Conservation (phyloP, 768 basidiomycete species). For the Dacryopinax primogenitus region DNA sequence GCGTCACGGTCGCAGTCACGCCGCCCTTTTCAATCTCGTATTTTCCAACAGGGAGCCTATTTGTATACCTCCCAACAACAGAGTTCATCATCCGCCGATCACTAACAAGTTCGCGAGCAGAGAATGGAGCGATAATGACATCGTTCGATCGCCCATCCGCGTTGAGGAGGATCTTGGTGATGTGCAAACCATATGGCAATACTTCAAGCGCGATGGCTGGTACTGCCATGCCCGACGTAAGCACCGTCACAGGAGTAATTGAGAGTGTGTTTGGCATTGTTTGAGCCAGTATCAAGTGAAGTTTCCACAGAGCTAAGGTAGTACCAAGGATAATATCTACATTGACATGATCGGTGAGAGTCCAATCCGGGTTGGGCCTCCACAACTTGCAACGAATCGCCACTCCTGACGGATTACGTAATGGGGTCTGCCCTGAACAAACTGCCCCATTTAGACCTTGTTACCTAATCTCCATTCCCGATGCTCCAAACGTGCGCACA, state of each 20-base stretch:
- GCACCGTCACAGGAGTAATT: not conserved
- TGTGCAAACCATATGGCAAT: not conserved
- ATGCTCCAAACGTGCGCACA: not conserved
- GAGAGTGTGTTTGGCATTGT: not conserved
- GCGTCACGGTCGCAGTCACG: conserved; percentile 37
- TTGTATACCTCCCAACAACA: conserved; percentile 31
- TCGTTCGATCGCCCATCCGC: not conserved
- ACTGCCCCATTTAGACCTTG: not conserved
- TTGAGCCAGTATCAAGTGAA: not conserved
- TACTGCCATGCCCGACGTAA: not conserved
- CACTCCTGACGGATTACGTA: not conserved
- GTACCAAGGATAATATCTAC: not conserved
- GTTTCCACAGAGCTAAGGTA: not conserved
- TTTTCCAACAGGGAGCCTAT: conserved; percentile 52
- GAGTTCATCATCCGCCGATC: not conserved
- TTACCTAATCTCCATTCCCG: not conserved
- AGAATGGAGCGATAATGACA: not conserved
- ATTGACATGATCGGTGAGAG: not conserved
- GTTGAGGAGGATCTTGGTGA: conserved; percentile 5
- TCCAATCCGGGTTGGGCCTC: not conserved
- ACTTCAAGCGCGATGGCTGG: not conserved
- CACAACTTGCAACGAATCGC: not conserved
- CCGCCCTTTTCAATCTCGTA: conserved; percentile 43
- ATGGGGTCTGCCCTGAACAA: not conserved
- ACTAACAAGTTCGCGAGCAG: not conserved